Conservation (phyloP, 2,329 filamentous ascomycete genomes). For the Penicillium occitanis region DNA sequence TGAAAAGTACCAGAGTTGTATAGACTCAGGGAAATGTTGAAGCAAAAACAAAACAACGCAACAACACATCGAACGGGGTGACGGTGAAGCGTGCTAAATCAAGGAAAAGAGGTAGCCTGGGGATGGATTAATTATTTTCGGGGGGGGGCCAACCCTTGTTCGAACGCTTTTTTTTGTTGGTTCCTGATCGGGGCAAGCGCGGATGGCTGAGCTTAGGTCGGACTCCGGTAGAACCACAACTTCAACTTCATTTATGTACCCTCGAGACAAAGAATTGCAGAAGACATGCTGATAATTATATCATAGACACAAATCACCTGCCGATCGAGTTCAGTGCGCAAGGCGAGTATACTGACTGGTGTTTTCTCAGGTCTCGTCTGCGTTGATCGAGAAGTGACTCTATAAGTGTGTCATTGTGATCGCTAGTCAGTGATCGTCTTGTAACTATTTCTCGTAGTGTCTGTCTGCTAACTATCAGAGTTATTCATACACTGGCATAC, state of each 20-base stretch:
- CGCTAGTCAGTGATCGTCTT: background rate
- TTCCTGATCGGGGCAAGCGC: constrained; percentile 4
- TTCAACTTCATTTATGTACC: background rate
- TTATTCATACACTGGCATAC: background rate
- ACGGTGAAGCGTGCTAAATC: background rate
- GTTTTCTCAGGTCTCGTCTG: background rate
- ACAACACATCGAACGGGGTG: background rate
- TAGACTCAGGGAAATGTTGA: background rate
- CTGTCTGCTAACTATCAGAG: background rate
- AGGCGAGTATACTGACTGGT: background rate
- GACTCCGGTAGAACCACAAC: background rate
- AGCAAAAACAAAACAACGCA: background rate
- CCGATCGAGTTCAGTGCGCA: background rate
- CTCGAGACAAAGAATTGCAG: background rate
- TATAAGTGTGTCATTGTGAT: constrained; percentile 1
- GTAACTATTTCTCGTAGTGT: background rate
- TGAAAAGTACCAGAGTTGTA: constrained; percentile 7
- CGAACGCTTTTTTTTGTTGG: background rate
- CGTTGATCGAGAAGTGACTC: background rate
- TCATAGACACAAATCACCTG: background rate
- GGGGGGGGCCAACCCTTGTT: background rate
- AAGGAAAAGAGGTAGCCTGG: constrained; percentile 5
- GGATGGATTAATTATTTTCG: constrained; percentile 10
- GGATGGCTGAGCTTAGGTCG: constrained; percentile 5
- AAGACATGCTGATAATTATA: background rate